Base-by-base conservation (phyloP, 768 basidiomycete species). In the Russula lepida region DNA sequence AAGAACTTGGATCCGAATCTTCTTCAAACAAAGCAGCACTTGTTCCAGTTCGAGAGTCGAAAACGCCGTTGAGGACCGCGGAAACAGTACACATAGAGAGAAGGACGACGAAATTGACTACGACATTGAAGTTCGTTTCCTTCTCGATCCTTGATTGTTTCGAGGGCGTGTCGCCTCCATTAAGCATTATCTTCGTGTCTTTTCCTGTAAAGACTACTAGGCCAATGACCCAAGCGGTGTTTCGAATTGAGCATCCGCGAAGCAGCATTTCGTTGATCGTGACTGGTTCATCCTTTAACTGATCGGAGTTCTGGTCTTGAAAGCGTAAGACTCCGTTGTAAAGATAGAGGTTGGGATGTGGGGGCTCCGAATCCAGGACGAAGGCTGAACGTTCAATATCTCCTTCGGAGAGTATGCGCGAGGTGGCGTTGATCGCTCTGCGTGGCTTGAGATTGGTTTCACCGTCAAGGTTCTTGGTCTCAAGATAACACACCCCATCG, bases 391-490 rank as follows among this genome's bases (percentile, higher is more conserved):
- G 86, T 68, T 95, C 92, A 56, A 95, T 71, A 70, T 98, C 95
- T 67, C 95, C 94, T 70, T 98, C 95, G 2, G 85, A 86, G 13
- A 76, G 71, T 64, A 97, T 88, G 43, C 76, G 73, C 23, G 86
- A 79, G 0, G 95, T 95, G 1, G 88, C 90, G 51, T 78, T 83
- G 54, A 93, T 72, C 7, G 89, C 81, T 70, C 79, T 84, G 23
- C 95, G 83, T 6, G 86, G 84, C 74, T 99, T 99, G 68, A 98
- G 76, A 71, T 98, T 98, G 49, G 95, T 98, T 75, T 98, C 95
- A 2, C 95, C 95, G 67, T 98, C 95, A 57, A 98, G 74, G 70
- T 98, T 98, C 80, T 98, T 98, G 48, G 95, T 98, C 78, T 98
- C 95, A 56, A 98, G 79, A 68, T 93, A 99, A 72, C 95, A 97